Percentiles rank a stretch among this genome's conserved stretches.
Evolutionary conservation across 345 rosid species (phyloP).

Genomic region (Eutrema japonicum): DNA sequence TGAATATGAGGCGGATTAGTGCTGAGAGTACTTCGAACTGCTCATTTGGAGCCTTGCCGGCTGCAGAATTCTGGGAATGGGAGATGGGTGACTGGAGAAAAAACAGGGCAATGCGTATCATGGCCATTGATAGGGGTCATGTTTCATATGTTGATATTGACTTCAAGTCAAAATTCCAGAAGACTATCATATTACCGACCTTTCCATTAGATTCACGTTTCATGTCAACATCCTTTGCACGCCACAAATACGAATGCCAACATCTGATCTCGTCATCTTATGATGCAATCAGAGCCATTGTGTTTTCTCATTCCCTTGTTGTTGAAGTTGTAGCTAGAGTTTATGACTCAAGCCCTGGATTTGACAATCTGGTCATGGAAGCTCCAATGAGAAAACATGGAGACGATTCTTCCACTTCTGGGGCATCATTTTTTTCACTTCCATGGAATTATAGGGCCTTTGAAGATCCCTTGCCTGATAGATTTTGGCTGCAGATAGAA

Average conservation of each 20-base stretch:
- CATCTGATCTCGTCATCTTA: constrained; percentile 72
- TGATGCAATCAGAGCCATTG: constrained; percentile 82
- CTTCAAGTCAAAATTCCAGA: constrained; percentile 60
- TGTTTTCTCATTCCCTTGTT: constrained; percentile 71
- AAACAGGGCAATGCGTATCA: constrained; percentile 75
- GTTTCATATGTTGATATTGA: constrained; percentile 79
- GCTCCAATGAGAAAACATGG: constrained; percentile 64
- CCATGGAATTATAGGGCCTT: constrained; percentile 91
- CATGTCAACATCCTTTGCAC: constrained; percentile 72
- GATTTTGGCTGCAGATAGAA: constrained; percentile 91
- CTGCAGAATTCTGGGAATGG: constrained; percentile 95
- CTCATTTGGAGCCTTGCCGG: constrained; percentile 57
- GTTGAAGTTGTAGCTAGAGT: constrained; percentile 73
- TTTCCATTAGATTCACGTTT: constrained; percentile 94
- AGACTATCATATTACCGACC: constrained; percentile 75
- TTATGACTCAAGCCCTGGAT: constrained; percentile 69
- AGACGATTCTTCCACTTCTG: constrained; percentile 52
- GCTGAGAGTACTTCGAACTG: constrained; percentile 54
- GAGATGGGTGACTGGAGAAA: constrained; percentile 99
- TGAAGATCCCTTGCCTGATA: constrained; percentile 81
- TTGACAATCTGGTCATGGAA: constrained; percentile 65
- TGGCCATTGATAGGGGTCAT: constrained; percentile 88
- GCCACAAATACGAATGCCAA: constrained; percentile 63
- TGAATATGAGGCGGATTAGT: constrained; percentile 61
- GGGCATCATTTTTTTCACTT: constrained; percentile 73